Conservation (phyloP, 371 early-diverging fungal genomes). For the Actinomucor elegans region DNA sequence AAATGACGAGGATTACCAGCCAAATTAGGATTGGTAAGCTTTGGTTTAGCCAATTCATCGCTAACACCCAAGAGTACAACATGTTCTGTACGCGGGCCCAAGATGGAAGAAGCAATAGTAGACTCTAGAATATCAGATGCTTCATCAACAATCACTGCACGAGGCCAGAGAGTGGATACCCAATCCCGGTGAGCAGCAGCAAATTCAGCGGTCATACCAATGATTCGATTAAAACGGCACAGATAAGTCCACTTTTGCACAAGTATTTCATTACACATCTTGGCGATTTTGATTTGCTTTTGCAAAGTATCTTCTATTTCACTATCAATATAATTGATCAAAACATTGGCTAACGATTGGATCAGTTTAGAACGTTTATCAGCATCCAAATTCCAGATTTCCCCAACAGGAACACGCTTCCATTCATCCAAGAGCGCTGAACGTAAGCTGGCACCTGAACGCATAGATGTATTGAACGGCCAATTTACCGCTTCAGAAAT, state of each 20-base stretch:
- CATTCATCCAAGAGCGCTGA: conserved; percentile 10
- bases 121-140: conserved; percentile 34
- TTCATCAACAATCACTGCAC: conserved; percentile 38
- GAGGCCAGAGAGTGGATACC: conserved; percentile 28
- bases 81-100: conserved; percentile 36
- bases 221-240: conserved; percentile 34
- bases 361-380: conserved; percentile 2
- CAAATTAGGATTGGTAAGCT: conserved; percentile 3
- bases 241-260: conserved; percentile 20
- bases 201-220: conserved; percentile 44
- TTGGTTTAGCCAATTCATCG: conserved; percentile 11
- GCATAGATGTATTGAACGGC: conserved; percentile 28
- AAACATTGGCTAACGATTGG: neutral
- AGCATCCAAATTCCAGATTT: conserved; percentile 18
- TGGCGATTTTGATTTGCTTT: conserved; percentile 21
- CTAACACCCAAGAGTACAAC: conserved; percentile 32
- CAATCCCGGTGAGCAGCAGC: conserved; percentile 34
- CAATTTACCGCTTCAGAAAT: conserved; percentile 23
- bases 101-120: conserved; percentile 10
- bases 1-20: conserved; percentile 18
- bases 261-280: conserved; percentile 23
- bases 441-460: conserved; percentile 9
- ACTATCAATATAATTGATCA: conserved; percentile 23
- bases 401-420: conserved; percentile 1
- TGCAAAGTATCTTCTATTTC: conserved; percentile 26